Evolutionary conservation across 2,329 filamentous ascomycete species (phyloP).

Genomic region (Fusarium luffae): DNA sequence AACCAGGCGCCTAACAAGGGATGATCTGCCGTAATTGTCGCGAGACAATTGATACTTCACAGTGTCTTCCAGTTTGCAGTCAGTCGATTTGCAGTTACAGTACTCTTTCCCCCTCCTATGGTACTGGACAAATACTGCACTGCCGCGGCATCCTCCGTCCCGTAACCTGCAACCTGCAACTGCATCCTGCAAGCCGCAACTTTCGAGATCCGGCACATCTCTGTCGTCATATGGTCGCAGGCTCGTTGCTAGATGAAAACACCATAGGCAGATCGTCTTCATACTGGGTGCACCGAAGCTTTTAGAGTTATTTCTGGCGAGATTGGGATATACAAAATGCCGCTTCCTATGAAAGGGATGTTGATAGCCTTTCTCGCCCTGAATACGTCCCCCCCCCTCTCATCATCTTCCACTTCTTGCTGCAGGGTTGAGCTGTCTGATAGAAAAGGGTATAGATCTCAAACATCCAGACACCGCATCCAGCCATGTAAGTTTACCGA

Average conservation of each 20-base stretch:
- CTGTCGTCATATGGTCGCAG: slow-evolving; percentile 17
- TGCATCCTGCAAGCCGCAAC: slow-evolving; percentile 3
- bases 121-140: slow-evolving; percentile 27
- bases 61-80: slow-evolving; percentile 7
- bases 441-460: background rate
- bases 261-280: slow-evolving; percentile 3
- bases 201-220: slow-evolving; percentile 21
- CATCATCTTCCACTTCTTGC: background rate
- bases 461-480: slow-evolving; percentile 4
- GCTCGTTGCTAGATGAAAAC: slow-evolving; percentile 15
- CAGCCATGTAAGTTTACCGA: slow-evolving; percentile 10
- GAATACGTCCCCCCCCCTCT: background rate
- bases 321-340: background rate
- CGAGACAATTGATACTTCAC: slow-evolving; percentile 39
- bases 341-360: background rate
- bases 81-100: background rate
- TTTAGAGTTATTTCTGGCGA: background rate
- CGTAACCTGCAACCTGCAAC: background rate
- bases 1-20: slow-evolving; percentile 29
- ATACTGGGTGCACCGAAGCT: background rate
- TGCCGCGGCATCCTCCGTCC: slow-evolving; percentile 33
- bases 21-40: slow-evolving; percentile 38
- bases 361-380: background rate
- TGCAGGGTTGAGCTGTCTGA: background rate
- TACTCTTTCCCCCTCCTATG: background rate